Percentiles rank a stretch among this genome's conserved stretches.
phyloP scores from a whole-genome alignment of 257 asterid genomes.

The Penstemon newberryi region DNA sequence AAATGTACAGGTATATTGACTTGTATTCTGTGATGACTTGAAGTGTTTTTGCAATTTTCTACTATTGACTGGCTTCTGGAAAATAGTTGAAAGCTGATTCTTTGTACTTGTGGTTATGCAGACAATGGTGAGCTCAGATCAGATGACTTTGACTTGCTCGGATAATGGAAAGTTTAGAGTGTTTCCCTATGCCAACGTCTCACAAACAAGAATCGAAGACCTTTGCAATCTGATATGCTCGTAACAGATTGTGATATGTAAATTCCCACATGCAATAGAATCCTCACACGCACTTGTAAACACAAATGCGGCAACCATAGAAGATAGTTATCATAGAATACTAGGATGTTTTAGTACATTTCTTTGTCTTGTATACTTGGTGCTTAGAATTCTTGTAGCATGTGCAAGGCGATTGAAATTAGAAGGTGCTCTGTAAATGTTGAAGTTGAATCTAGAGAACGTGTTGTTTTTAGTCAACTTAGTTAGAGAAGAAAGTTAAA shows the following conservation, averaged over 20 bases:
- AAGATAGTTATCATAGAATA: neutral
- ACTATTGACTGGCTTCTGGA: neutral
- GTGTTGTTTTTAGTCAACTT: no score
- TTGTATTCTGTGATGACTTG: neutral
- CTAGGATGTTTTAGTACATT: neutral
- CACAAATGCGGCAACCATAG: neutral
- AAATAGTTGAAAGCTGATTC: constrained; percentile 18
- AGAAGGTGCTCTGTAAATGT: neutral
- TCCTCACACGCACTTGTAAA: neutral
- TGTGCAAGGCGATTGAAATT: neutral
- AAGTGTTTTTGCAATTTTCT: constrained; percentile 5
- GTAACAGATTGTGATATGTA: constrained; percentile 19
- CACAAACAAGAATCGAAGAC: constrained; percentile 64
- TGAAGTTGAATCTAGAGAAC: neutral
- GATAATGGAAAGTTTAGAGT: constrained; percentile 67
- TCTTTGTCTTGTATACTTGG: neutral
- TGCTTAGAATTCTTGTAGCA: neutral
- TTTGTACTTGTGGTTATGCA: constrained; percentile 35
- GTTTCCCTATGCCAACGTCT: constrained; percentile 54
- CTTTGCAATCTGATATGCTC: constrained; percentile 75
- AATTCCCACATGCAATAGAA: neutral
- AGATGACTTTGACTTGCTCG: constrained; percentile 67
- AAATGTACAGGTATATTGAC: neutral
- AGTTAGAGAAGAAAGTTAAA: no score
- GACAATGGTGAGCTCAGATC: constrained; percentile 55